Percentiles rank a stretch among this genome's conserved stretches.
Conservation (phyloP, 1,284 basidiomycete species). For the Leccinum variabile region DNA sequence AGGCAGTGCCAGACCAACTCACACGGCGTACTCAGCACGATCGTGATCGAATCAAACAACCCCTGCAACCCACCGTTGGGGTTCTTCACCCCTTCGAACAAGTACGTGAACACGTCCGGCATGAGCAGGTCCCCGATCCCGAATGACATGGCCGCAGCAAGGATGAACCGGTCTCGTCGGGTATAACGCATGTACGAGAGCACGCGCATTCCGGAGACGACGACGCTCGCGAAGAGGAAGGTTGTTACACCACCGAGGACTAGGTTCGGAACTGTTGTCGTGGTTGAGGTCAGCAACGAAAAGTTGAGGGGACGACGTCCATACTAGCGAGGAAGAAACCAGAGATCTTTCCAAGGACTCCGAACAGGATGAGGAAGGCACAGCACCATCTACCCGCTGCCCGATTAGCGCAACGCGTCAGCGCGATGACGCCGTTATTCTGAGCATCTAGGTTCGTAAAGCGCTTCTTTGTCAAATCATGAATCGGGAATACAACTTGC, state of each 20-base stretch:
- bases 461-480: neutral
- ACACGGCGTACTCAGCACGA: constrained; percentile 78
- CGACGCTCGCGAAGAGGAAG: constrained; percentile 69
- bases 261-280: constrained; percentile 53
- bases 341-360: constrained; percentile 76
- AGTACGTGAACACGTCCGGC: constrained; percentile 59
- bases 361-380: constrained; percentile 69
- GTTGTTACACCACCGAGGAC: constrained; percentile 85
- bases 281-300: neutral
- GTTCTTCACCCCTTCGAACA: constrained; percentile 64
- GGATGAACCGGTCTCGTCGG: constrained; percentile 74
- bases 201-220: constrained; percentile 71
- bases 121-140: constrained; percentile 71
- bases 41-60: constrained; percentile 76
- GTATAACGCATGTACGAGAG: constrained; percentile 65
- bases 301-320: constrained; percentile 13
- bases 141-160: constrained; percentile 69
- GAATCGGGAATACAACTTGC: constrained; percentile 25
- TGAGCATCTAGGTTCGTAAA: constrained; percentile 27
- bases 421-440: constrained; percentile 81
- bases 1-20: constrained; percentile 31
- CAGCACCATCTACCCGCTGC: constrained; percentile 74
- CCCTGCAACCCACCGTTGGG: constrained; percentile 64
- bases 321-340: constrained; percentile 74
- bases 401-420: constrained; percentile 77